phyloP scores from a whole-genome alignment of 2,329 filamentous ascomycete species.

The Huntiella abstrusa region DNA sequence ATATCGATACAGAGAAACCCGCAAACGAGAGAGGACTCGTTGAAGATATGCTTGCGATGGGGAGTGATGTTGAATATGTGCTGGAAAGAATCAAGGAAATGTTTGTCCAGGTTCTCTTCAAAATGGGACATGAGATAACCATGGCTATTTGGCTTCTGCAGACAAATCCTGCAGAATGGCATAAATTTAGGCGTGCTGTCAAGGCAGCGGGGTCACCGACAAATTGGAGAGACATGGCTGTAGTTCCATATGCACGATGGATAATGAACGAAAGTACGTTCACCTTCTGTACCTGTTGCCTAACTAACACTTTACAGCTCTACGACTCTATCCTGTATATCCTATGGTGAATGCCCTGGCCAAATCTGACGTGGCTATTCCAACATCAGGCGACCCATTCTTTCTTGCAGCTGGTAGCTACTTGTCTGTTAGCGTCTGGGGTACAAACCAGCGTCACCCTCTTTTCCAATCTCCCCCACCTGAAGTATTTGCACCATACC shows the following conservation, averaged over 20 bases:
- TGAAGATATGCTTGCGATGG: no score
- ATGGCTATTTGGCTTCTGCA: background rate
- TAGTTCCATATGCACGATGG: conserved; percentile 39
- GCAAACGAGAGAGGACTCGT: no score
- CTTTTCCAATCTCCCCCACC: background rate
- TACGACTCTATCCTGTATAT: conserved; percentile 51
- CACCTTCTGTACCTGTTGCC: background rate
- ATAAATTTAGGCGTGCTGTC: background rate
- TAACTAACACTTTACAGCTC: conserved; percentile 12
- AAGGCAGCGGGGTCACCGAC: background rate
- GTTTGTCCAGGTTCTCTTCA: no score
- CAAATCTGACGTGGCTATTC: no score
- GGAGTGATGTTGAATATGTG: no score
- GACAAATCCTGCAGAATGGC: background rate
- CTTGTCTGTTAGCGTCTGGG: no score
- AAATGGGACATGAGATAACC: background rate
- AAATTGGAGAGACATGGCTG: conserved; percentile 36
- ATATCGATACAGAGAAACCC: no score
- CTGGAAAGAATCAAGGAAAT: no score
- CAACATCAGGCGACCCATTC: no score
- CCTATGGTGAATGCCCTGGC: no score
- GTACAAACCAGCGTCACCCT: no score
- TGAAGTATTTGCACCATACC: conserved; percentile 2
- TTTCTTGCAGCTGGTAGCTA: no score
- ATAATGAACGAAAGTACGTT: conserved; percentile 29